These are phyloP conservation scores for Chlorella sp. DNA, from an alignment of 139 green algal species.

Conservation along the genomic window DNA sequence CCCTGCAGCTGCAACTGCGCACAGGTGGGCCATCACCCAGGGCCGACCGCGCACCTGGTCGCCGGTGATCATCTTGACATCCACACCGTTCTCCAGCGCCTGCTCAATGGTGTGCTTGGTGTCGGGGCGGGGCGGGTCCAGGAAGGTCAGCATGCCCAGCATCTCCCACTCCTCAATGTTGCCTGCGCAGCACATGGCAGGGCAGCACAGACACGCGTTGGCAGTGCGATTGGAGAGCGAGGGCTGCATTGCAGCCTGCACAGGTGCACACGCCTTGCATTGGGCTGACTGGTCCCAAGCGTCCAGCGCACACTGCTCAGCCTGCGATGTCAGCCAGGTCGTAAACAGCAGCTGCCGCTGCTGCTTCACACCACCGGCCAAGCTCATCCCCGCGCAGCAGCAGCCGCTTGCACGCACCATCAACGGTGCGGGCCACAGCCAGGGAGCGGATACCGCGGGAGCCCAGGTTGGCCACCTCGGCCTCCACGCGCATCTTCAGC, in stretches of 20 bases:
- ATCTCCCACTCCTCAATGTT: slow-evolving; percentile 70
- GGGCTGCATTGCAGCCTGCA: too few relatives aligned
- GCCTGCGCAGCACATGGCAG: not conserved
- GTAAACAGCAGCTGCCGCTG: too few relatives aligned
- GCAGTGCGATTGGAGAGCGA: too few relatives aligned
- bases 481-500: slow-evolving; percentile 46
- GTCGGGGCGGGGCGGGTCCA: slow-evolving; percentile 89
- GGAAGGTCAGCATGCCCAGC: slow-evolving; percentile 87
- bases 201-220: too few relatives aligned
- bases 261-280: too few relatives aligned
- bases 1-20: too few relatives aligned
- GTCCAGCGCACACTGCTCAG: too few relatives aligned
- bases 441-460: slow-evolving; percentile 83
- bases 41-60: slow-evolving; percentile 74
- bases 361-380: too few relatives aligned
- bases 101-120: slow-evolving; percentile 83
- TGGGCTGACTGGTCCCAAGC: too few relatives aligned
- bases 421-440: slow-evolving; percentile 65
- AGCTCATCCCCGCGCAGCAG: too few relatives aligned
- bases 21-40: too few relatives aligned
- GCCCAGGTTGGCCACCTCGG: slow-evolving; percentile 71
- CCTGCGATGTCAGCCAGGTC: too few relatives aligned
- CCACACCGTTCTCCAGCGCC: slow-evolving; percentile 79
- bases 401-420: not conserved
- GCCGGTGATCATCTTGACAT: slow-evolving; percentile 94